Base-by-base conservation (phyloP, 2,329 filamentous ascomycete genomes). In the Bipolaris victoriae region DNA sequence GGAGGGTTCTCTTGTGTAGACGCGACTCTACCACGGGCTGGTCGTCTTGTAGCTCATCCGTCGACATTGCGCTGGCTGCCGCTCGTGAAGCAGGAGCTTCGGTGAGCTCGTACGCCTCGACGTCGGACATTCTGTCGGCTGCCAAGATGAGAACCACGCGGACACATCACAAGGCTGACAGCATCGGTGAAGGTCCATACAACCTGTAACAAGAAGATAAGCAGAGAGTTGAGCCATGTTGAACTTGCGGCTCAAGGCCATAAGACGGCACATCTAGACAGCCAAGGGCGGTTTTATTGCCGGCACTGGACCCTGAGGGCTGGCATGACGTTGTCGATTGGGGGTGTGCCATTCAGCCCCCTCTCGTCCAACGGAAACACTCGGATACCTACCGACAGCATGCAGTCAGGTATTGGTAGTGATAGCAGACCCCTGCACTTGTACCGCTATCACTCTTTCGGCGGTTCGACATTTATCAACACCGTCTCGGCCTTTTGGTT, bases 1-100 rank as follows among this genome's bases (percentile, higher is more conserved):
- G 71, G 29, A 81, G 66, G 15, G 79, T 80, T 10, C 76, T 69
- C 41, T 48, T 65, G 49, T 77, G 73, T 24, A 77, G 60, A 18
- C 47, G 49, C 16, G 52, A 24, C 18, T 59, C 58, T 7, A 52
- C 36, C 29, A 10, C 10, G 1, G 43, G 7, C 7, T 37, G 41
- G 13, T 31, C 7, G 1, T 59, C 57, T 11, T 63, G 55, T 6
- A 16, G 45, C 26, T 49, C 57, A 15, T 63, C 53, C 10, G 54
- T 58, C 41, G 59, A 39, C 61, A 62, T 64, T 15, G 49, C 43
- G 47, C 43, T 57, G 26, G 13, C 35, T 49, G 56, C 37, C 37
- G 58, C 45, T 45, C 40, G 48, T 11, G 51, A 22, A 18, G 49
- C 26, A 15, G 46, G 37, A 47, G 56, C 51, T 33, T 54, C 44